A percentile compares a stretch with the other conserved stretches of the same genome.
Conservation (phyloP, 208 protist genomes). For the Kentomonas sorsogonicus region DNA sequence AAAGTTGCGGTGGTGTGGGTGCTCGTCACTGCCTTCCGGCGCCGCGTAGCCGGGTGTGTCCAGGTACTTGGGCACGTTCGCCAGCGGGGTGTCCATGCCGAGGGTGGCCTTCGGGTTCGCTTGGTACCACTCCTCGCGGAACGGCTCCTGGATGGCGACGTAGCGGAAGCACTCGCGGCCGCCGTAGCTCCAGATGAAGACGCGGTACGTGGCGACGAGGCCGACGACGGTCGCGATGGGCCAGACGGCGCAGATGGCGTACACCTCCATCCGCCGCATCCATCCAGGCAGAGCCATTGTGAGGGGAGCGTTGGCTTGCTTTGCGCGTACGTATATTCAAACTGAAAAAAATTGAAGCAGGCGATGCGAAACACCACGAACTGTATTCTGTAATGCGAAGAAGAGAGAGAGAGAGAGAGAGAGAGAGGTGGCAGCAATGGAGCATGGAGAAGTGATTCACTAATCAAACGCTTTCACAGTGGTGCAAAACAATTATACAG, state of each 20-base stretch:
- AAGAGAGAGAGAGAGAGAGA: constrained; percentile 13
- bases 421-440: background rate
- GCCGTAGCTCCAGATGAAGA: constrained; percentile 88
- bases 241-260: constrained; percentile 83
- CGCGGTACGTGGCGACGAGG: constrained; percentile 55
- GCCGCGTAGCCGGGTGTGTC: constrained; percentile 61
- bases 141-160: constrained; percentile 79
- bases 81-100: constrained; percentile 76
- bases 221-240: constrained; percentile 57
- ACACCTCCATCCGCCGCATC: constrained; percentile 72
- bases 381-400: too few relatives aligned
- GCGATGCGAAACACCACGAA: too few relatives aligned
- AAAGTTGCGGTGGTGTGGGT: constrained; percentile 74
- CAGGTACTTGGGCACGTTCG: constrained; percentile 79
- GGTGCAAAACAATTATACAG: constrained; percentile 1
- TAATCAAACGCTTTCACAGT: background rate
- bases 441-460: background rate
- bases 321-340: background rate
- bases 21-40: constrained; percentile 24
- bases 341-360: constrained; percentile 4
- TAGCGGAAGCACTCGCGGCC: constrained; percentile 85
- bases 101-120: constrained; percentile 78
- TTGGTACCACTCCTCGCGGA: constrained; percentile 83
- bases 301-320: background rate
- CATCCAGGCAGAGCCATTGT: constrained; percentile 68